Conservation (phyloP, 2,329 filamentous ascomycete genomes). For the Colletotrichum tanaceti region DNA sequence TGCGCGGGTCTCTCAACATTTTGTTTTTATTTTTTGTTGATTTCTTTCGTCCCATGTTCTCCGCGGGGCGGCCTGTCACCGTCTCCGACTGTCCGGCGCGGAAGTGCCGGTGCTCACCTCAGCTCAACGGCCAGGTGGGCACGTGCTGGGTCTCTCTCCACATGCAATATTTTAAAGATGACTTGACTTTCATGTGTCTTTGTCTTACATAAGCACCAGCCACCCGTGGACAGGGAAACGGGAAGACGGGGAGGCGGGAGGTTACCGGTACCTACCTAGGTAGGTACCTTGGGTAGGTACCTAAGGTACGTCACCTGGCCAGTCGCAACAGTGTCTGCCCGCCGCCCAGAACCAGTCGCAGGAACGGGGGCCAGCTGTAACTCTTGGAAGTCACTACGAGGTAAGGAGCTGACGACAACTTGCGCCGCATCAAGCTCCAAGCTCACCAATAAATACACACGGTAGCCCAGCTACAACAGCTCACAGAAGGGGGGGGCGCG, state of each 20-base stretch:
- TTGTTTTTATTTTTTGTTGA: constrained; percentile 6
- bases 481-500: constrained; percentile 3
- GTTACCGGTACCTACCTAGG: background rate
- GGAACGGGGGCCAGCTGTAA: background rate
- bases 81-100: background rate
- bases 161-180: background rate
- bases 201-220: background rate
- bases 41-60: constrained; percentile 12
- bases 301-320: background rate
- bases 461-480: background rate
- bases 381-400: background rate
- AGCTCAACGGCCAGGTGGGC: constrained; percentile 3
- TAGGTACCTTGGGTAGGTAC: no score
- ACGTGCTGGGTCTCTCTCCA: background rate
- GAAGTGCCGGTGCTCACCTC: constrained; percentile 8
- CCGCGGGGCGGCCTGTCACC: constrained; percentile 21
- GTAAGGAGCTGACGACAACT: constrained; percentile 34
- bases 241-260: background rate
- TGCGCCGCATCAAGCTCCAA: constrained; percentile 24
- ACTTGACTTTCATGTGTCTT: background rate
- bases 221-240: background rate
- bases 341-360: constrained; percentile 4
- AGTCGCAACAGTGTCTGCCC: background rate
- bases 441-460: constrained; percentile 27
- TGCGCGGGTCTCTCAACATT: constrained; percentile 14